Percentiles rank a stretch among this genome's conserved stretches.
phyloP scores from a whole-genome alignment of 441 rosid genomes.

The Jatropha multifida region DNA sequence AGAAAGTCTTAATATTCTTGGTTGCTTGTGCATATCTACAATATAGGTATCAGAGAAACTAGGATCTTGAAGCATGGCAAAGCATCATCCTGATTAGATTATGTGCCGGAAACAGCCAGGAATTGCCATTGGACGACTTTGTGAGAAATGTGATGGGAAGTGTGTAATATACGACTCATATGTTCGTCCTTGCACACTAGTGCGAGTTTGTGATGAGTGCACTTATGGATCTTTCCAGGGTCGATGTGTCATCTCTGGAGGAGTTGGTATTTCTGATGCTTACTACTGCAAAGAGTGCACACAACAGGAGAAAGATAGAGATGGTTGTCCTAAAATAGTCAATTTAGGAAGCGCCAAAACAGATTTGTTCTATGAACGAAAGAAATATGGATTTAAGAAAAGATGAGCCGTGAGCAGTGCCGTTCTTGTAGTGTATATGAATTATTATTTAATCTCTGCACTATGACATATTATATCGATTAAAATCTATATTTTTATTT shows the following conservation, averaged over 20 bases:
- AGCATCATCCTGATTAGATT: slow-evolving; percentile 93
- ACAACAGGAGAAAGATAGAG: slow-evolving; percentile 86
- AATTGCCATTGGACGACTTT: slow-evolving; percentile 79
- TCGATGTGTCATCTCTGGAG: slow-evolving; percentile 84
- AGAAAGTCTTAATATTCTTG: background rate
- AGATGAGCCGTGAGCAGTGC: slow-evolving; percentile 26
- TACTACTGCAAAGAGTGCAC: slow-evolving; percentile 90
- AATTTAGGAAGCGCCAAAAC: slow-evolving; percentile 90
- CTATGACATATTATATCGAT: no score
- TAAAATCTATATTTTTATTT: no score
- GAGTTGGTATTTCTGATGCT: slow-evolving; percentile 89
- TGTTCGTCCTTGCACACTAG: slow-evolving; percentile 86
- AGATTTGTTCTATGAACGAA: slow-evolving; percentile 77
- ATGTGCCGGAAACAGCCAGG: slow-evolving; percentile 96
- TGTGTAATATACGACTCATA: slow-evolving; percentile 85
- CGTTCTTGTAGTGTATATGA: no score
- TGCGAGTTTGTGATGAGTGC: slow-evolving; percentile 89
- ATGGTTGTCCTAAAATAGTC: slow-evolving; percentile 90
- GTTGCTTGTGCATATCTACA: background rate
- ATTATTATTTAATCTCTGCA: no score
- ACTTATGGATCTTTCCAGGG: slow-evolving; percentile 94
- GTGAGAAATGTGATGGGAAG: slow-evolving; percentile 87
- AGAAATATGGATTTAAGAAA: slow-evolving; percentile 85
- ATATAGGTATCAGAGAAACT: background rate
- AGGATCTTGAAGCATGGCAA: slow-evolving; percentile 50